Evolutionary conservation across 768 basidiomycete genomes (phyloP).

Genomic region (Chiua virens): DNA sequence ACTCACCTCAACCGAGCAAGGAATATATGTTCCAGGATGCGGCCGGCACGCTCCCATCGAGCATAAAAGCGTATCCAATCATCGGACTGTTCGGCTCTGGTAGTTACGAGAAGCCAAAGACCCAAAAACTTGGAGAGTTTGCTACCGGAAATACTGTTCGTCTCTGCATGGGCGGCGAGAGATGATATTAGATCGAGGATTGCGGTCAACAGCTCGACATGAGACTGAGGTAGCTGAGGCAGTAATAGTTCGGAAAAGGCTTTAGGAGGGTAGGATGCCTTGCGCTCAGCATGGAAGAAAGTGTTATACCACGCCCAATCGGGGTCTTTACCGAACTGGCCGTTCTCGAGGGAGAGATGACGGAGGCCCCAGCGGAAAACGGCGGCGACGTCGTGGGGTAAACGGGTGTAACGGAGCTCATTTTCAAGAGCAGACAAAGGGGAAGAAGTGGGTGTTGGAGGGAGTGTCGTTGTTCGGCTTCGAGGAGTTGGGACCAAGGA

Average conservation of each 20-base stretch:
- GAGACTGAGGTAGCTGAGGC: constrained; percentile 57
- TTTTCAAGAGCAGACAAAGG: constrained; percentile 56
- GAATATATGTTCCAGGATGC: constrained; percentile 76
- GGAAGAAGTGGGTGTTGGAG: constrained; percentile 48
- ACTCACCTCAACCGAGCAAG: constrained; percentile 67
- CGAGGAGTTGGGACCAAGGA: constrained; percentile 54
- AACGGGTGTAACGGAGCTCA: constrained; percentile 63
- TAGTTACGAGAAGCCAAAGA: constrained; percentile 63
- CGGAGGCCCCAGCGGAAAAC: constrained; percentile 81
- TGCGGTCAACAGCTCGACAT: constrained; percentile 56
- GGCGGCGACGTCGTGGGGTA: constrained; percentile 76
- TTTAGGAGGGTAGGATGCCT: constrained; percentile 56
- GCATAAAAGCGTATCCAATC: constrained; percentile 67
- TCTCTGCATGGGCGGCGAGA: constrained; percentile 69
- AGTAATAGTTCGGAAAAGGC: constrained; percentile 63
- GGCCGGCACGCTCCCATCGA: constrained; percentile 72
- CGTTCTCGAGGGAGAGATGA: constrained; percentile 63
- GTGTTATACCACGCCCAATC: constrained; percentile 67
- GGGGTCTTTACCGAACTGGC: constrained; percentile 56
- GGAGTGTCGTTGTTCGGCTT: constrained; percentile 46
- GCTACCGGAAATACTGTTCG: constrained; percentile 74
- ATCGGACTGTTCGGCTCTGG: constrained; percentile 48
- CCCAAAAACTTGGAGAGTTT: constrained; percentile 74
- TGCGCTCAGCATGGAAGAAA: constrained; percentile 61
- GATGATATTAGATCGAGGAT: constrained; percentile 65